Evolutionary conservation across 768 basidiomycete genomes (phyloP).

Genomic region (Podaxis sp.): DNA sequence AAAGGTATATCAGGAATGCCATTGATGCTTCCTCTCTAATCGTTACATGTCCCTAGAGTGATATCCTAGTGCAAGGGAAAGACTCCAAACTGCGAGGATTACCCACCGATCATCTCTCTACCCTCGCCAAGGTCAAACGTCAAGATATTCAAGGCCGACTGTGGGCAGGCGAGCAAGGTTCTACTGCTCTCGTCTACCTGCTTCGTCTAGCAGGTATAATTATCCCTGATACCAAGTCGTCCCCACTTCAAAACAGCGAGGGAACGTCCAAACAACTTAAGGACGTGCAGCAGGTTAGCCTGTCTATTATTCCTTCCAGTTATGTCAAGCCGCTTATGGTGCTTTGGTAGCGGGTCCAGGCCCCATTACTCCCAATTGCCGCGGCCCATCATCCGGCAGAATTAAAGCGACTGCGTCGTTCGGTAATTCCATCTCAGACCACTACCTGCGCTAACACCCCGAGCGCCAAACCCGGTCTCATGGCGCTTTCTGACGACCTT

Average conservation of each 20-base stretch:
- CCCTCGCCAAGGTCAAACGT: not conserved
- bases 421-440: slow-evolving; percentile 18
- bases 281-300: not conserved
- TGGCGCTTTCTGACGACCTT: not conserved
- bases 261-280: not conserved
- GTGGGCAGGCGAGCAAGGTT: slow-evolving; percentile 7
- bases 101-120: not conserved
- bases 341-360: not conserved
- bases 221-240: not conserved
- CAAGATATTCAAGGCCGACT: not conserved
- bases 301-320: not conserved
- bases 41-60: not conserved
- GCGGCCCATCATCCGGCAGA: slow-evolving; percentile 46
- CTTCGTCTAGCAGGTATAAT: not conserved
- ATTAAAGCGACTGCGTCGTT: slow-evolving; percentile 32
- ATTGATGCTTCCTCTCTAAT: not conserved
- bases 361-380: slow-evolving; percentile 39
- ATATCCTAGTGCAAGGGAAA: not conserved
- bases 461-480: not conserved
- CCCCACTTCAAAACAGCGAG: not conserved
- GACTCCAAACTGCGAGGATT: not conserved
- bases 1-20: not conserved
- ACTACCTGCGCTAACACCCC: not conserved
- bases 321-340: not conserved
- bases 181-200: not conserved